Evolutionary conservation across 495 filamentous ascomycete genomes (phyloP), one percentile per base, ranked within the genome.

Genomic region (Hypoxylon perforatum): DNA sequence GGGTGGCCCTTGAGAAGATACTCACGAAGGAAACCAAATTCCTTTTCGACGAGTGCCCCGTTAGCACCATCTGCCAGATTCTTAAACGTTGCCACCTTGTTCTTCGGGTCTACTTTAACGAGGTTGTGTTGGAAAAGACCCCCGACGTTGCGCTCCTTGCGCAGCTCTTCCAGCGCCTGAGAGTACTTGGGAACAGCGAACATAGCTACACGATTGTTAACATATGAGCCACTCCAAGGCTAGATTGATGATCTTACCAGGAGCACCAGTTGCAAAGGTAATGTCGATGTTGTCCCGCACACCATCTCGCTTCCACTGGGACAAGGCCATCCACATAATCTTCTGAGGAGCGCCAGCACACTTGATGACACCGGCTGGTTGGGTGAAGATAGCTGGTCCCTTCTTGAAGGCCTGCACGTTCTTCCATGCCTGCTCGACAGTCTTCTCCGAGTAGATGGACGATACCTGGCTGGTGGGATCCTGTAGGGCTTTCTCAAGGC

Each of bases 341-440:
- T 91, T 91, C 67, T 91, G 88, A 7, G 88, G 88, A 0, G 87
- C 88, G 23, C 88, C 88, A 1, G 88, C 88, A 63, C 88, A 91
- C 73, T 91, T 91, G 69, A 91, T 80, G 18, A 85, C 75, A 41
- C 88, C 88, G 1, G 84, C 78, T 6, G 88, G 88, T 70, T 90
- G 87, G 7, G 88, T 90, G 81, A 91, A 91, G 60, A 90, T 82
- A 22, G 87, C 88, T n/a, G 72, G 75, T 3, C 88, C 88, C 53
- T 81, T 78, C 56, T 81, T 70, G 50, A 90, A 77, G 48, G 76
- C 79, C 58, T 87, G 67, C 39, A 91, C 81, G 3, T 80, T 85
- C 46, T 67, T 71, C 75, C 82, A 87, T 9, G 82, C 82, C 77
- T 88, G 87, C 76, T 84, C 84, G 65, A 81, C 84, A 2, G 78